Conservation (phyloP, 2,329 filamentous ascomycete genomes). For the Lachnellula arida region DNA sequence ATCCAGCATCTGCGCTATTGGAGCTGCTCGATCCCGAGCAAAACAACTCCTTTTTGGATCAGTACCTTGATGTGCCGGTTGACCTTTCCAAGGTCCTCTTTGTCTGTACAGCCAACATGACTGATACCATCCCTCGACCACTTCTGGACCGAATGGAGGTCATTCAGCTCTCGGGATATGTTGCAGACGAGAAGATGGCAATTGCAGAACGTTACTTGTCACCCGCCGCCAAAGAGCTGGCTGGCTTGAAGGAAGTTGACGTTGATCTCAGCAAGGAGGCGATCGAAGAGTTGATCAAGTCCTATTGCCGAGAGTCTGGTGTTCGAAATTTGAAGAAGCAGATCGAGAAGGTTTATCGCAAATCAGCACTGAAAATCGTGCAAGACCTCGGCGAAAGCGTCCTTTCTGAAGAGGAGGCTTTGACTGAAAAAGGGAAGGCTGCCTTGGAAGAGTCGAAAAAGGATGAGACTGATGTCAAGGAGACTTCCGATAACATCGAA, state of each 20-base stretch:
- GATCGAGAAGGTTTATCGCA: slow-evolving; percentile 98
- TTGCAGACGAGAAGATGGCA: slow-evolving; percentile 97
- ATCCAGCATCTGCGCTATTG: slow-evolving; percentile 88
- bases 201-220: slow-evolving; percentile 92
- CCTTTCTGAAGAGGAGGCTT: slow-evolving; percentile 71
- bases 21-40: slow-evolving; percentile 96
- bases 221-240: slow-evolving; percentile 89
- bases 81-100: slow-evolving; percentile 97
- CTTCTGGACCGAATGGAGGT: slow-evolving; percentile 96
- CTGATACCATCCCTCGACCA: slow-evolving; percentile 92
- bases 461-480: slow-evolving; percentile 57
- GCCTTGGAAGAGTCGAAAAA: slow-evolving; percentile 68
- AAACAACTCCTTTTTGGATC: slow-evolving; percentile 94
- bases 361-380: slow-evolving; percentile 95
- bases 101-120: slow-evolving; percentile 98
- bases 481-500: slow-evolving; percentile 50
- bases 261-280: slow-evolving; percentile 83
- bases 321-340: slow-evolving; percentile 98
- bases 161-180: slow-evolving; percentile 92
- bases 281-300: slow-evolving; percentile 96
- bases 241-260: slow-evolving; percentile 83
- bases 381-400: slow-evolving; percentile 85
- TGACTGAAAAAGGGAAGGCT: slow-evolving; percentile 81
- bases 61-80: slow-evolving; percentile 98
- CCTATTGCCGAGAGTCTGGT: slow-evolving; percentile 94